phyloP scores from a whole-genome alignment of 495 filamentous ascomycete species.

The Xylaria castorea region DNA sequence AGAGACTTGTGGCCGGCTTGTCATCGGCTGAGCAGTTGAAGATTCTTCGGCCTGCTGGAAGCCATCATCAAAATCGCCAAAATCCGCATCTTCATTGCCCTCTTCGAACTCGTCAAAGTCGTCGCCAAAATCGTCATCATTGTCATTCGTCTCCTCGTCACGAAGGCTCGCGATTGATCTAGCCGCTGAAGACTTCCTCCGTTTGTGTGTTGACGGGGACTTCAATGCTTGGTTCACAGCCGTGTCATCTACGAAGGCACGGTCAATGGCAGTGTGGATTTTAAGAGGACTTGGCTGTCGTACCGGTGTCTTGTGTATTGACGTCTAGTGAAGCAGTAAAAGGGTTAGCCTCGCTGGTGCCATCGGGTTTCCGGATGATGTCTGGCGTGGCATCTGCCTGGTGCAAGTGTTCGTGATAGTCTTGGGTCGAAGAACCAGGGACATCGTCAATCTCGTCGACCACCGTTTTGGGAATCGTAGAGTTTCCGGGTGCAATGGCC shows the following conservation, averaged over 20 bases:
- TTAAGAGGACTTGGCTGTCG: conserved; percentile 46
- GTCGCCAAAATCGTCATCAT: conserved; percentile 71
- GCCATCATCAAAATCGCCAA: conserved; percentile 90
- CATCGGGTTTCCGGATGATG: conserved; percentile 54
- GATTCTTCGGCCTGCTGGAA: conserved; percentile 70
- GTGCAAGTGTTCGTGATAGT: conserved; percentile 46
- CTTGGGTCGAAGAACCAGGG: conserved; percentile 49
- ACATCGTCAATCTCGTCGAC: conserved; percentile 56
- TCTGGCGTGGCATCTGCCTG: conserved; percentile 56
- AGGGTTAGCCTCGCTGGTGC: conserved; percentile 40
- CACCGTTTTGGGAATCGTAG: conserved; percentile 52
- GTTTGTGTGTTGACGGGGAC: conserved; percentile 34
- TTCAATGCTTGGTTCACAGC: conserved; percentile 43
- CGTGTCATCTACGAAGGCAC: conserved; percentile 47
- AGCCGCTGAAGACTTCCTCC: conserved; percentile 52
- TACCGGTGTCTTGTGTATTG: conserved; percentile 41
- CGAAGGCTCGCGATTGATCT: conserved; percentile 42
- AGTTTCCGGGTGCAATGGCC: not conserved
- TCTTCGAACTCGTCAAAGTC: conserved; percentile 98
- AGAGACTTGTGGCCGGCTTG: conserved; percentile 58
- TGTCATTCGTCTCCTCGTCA: conserved; percentile 49
- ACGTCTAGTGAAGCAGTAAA: conserved; percentile 37
- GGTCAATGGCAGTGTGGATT: conserved; percentile 45
- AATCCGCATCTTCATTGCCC: conserved; percentile 75
- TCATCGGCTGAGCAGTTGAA: conserved; percentile 50